A percentile compares a stretch with the other conserved stretches of the same genome.
These are phyloP conservation scores for Picea glauca DNA, from an alignment of 75 land plant genomes.

Conservation along the genomic window DNA sequence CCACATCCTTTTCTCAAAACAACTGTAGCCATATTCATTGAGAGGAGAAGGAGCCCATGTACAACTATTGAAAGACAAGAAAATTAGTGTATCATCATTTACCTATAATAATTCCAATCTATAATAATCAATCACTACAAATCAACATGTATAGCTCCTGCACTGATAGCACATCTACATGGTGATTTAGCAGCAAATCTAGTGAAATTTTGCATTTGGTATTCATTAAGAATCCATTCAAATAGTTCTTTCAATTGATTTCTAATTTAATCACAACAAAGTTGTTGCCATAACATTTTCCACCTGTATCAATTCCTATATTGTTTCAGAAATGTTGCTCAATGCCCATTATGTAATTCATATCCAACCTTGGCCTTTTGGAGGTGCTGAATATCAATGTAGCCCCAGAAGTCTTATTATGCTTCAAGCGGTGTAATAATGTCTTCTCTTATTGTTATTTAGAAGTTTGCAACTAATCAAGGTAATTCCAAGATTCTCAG, in stretches of 20 bases:
- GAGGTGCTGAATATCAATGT: not conserved
- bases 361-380: not conserved
- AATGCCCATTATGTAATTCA: not conserved
- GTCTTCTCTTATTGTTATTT: not conserved
- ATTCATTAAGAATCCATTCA: not conserved
- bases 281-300: not conserved
- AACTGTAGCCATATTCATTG: not conserved
- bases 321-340: too few relatives aligned
- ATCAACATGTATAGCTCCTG: not conserved
- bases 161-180: too few relatives aligned
- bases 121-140: not conserved
- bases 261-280: not conserved
- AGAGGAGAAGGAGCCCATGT: not conserved
- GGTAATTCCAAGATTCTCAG: not conserved
- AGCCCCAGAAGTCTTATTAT: not conserved
- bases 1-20: not conserved
- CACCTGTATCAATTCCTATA: not conserved
- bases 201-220: not conserved
- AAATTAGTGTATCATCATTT: not conserved
- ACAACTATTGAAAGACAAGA: not conserved
- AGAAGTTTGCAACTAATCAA: not conserved
- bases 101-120: not conserved
- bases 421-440: not conserved
- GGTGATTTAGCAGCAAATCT: not conserved
- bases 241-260: not conserved